Conservation (phyloP, 148 eudicot species). For the Cornus controversa region DNA sequence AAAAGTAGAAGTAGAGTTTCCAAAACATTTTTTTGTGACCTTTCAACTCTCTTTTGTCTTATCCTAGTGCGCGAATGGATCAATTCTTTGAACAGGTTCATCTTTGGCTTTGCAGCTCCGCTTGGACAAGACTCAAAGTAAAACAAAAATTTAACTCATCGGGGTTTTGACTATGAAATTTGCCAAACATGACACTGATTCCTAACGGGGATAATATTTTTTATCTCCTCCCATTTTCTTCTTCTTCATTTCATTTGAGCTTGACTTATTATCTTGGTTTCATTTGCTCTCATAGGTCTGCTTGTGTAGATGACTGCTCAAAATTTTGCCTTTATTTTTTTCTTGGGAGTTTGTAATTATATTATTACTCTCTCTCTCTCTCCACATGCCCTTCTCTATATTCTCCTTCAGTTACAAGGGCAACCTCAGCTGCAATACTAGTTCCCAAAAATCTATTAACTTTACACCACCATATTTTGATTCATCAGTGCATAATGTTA, state of each 20-base stretch:
- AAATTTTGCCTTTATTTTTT: too few relatives aligned
- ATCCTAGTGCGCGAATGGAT: too few relatives aligned
- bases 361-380: not conserved
- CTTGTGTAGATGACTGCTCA: not conserved
- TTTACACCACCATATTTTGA: not conserved
- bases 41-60: too few relatives aligned
- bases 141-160: not conserved
- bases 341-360: not conserved
- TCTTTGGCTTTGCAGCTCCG: not conserved
- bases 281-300: not conserved
- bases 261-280: not conserved
- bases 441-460: not conserved
- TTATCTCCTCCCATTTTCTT: too few relatives aligned
- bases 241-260: not conserved
- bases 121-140: not conserved
- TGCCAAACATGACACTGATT: too few relatives aligned
- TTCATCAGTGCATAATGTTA: too few relatives aligned
- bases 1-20: too few relatives aligned
- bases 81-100: too few relatives aligned
- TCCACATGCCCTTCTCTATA: not conserved
- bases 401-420: too few relatives aligned
- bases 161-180: not conserved
- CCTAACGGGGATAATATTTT: not conserved
- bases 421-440: not conserved
- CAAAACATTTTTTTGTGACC: too few relatives aligned